phyloP scores from a whole-genome alignment of 2,329 filamentous ascomycete genomes.

The Scleromitrula shiraiana region DNA sequence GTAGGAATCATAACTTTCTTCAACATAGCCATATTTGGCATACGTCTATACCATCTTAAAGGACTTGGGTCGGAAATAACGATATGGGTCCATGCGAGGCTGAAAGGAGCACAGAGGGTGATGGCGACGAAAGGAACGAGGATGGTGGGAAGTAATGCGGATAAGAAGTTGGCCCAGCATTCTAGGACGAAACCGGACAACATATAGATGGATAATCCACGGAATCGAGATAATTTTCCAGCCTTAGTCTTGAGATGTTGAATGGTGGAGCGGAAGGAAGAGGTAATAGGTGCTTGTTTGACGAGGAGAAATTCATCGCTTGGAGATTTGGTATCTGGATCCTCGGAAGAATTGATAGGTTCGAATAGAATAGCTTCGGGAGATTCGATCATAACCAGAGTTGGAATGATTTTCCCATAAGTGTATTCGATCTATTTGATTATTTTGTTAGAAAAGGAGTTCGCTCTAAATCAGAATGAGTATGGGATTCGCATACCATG shows the following conservation, averaged over 20 bases:
- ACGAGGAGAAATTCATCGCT: constrained; percentile 35
- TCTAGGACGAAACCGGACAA: constrained; percentile 36
- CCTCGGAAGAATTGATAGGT: constrained; percentile 27
- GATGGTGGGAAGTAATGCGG: constrained; percentile 32
- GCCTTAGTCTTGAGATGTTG: constrained; percentile 53
- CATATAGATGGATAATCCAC: constrained; percentile 51
- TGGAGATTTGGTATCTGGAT: constrained; percentile 27
- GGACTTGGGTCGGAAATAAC: constrained; percentile 65
- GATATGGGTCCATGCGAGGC: constrained; percentile 77
- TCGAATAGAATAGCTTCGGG: constrained; percentile 43
- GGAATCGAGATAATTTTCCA: constrained; percentile 60
- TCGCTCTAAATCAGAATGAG: neutral
- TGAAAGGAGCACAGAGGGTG: constrained; percentile 57
- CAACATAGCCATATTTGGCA: constrained; percentile 59
- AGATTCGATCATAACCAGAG: constrained; percentile 56
- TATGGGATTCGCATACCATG: constrained; percentile 13
- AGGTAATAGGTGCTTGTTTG: constrained; percentile 51
- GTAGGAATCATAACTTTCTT: constrained; percentile 62
- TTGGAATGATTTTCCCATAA: constrained; percentile 50
- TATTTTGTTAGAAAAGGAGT: constrained; percentile 11
- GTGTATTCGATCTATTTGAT: constrained; percentile 43
- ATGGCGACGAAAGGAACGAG: constrained; percentile 49
- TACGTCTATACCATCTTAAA: constrained; percentile 53
- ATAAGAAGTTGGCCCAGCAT: constrained; percentile 31
- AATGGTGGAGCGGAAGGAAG: constrained; percentile 49